Evolutionary conservation across 148 eudicot species (phyloP), one percentile per base, ranked within the genome.

Genomic region (Rhododendron ferrugineum): DNA sequence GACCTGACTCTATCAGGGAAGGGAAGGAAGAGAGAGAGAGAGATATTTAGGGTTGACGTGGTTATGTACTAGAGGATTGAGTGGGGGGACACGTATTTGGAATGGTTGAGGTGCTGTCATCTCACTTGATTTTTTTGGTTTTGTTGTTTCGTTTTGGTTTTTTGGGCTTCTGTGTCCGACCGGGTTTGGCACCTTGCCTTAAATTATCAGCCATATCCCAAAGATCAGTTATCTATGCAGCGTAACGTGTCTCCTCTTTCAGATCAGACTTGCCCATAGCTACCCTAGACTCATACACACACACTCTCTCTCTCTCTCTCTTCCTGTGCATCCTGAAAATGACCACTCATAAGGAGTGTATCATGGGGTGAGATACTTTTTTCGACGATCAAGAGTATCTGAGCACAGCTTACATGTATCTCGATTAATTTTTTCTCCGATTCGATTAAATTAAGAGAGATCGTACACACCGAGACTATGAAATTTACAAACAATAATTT

Each of bases 381-480:
- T 46, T 9, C 2, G 49, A 46, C 49, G 2, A 46, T 46, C 2
- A 9, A 0, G 2, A 46, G 2, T 46, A 11, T 46, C 1, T 13
- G 4, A 50, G 4, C 3, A 3, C 7, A 4, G 1, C 0, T 60
- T 6, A 60, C 2, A 2, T 8, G 2, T 0, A 60, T 22, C 0
- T 60, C 3, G 10, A 60, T 22, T 22, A 2, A 60, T 22, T 22
- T 22, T 20, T 20, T 60, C 0, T 22, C 0, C 1, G 2, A 22
- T 60, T 22, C 5, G 9, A 5, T 58, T 22, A 18, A 54, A 54
- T 54, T 54, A 16, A 54, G 26, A 22, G 0, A 58, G 0, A 6
- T 7, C 0, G 6, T 60, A 1, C 1, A 0, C 6, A 22, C 0
- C 1, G 26, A 0, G 2, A 58, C n/a, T 4, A 58, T 20, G 26